Conservation (phyloP, 352 stramenopile species). For the Achlya hypogyna region DNA sequence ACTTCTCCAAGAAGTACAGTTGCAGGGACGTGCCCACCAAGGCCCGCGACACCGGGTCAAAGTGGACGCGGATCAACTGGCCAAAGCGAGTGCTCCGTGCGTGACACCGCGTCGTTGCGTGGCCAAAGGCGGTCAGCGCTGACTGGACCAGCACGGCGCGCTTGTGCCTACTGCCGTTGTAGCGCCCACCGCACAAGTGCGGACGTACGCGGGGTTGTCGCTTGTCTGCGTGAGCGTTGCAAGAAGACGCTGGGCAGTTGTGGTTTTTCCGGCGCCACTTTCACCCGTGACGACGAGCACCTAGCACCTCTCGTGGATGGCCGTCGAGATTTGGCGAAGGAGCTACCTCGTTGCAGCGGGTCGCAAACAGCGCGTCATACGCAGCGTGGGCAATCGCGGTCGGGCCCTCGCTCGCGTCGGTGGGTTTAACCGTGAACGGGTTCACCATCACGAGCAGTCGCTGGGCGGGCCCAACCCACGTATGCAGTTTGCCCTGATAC, state of each 20-base stretch:
- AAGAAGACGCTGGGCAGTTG: slow-evolving; percentile 70
- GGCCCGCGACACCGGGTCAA: not conserved
- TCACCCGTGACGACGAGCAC: slow-evolving; percentile 75
- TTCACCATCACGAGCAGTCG: not conserved
- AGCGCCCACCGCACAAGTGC: no score
- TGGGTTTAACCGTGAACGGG: not conserved
- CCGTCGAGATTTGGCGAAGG: no score
- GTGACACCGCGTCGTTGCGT: not conserved
- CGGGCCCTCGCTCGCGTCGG: not conserved
- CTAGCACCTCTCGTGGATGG: not conserved
- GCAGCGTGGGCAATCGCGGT: not conserved
- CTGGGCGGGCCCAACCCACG: not conserved
- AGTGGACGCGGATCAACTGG: not conserved
- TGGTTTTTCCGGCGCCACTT: slow-evolving; percentile 81
- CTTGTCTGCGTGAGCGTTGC: not conserved
- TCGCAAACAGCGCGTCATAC: not conserved
- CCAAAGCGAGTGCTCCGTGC: not conserved
- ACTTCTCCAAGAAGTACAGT: slow-evolving; percentile 91
- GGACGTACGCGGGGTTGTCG: not conserved
- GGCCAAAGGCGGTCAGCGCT: not conserved
- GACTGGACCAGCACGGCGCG: no score
- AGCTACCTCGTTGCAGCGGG: not conserved
- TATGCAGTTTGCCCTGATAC: not conserved
- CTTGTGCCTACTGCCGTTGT: no score
- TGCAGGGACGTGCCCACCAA: not conserved